Base-by-base conservation (phyloP, 1,139 yeast genomes). In the Kurtzmaniella quercitrusa region DNA sequence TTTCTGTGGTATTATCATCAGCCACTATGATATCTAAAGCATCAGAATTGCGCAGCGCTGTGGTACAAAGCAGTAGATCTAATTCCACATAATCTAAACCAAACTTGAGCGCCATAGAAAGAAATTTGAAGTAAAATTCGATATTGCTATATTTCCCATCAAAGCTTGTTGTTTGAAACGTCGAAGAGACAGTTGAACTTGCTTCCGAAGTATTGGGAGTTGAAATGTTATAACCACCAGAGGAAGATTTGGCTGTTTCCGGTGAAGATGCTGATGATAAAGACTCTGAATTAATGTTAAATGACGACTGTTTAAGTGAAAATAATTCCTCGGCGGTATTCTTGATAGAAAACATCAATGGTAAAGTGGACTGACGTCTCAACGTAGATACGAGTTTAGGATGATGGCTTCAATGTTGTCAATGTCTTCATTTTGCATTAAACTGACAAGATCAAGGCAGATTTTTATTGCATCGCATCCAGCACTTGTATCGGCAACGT, bases 391-490 rank as follows among this genome's bases (percentile, higher is more conserved):
- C 36, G 23, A 48, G 42, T 22, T 48, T 42, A 38, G 45, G 14
- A 48, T 36, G 30, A 41, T 21, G 17, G 33, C 40, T 34, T 30
- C 43, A 18, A 41, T 20, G 28, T 38, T 38, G 15, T 34, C 15
- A 3, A 40, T 15, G 9, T 23, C 28, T 3, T 42, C 43, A 7
- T 33, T 30, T 23, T 44, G 40, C 7, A 50, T 46, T 12, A 51
- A 37, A 9, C 38, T 39, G 4, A 44, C 41, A n/a, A 50, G 38
- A 40, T 49, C 47, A 11, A 51, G 36, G 14, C 38, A 38, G 6
- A 51, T 36, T 17, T 50, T 51, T 6, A 51, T 40, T 14, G 49
- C 42, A 36, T 51, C 55, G 19, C 47, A 44, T 3, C 55, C 55
- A 30, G 36, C 30, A 12, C 44, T 33, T 8, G 41, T 34, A 9